A percentile compares a stretch with the other conserved stretches of the same genome.
phyloP scores from a whole-genome alignment of 805 yeast species.

The Ogataea trehaloabstinens region DNA sequence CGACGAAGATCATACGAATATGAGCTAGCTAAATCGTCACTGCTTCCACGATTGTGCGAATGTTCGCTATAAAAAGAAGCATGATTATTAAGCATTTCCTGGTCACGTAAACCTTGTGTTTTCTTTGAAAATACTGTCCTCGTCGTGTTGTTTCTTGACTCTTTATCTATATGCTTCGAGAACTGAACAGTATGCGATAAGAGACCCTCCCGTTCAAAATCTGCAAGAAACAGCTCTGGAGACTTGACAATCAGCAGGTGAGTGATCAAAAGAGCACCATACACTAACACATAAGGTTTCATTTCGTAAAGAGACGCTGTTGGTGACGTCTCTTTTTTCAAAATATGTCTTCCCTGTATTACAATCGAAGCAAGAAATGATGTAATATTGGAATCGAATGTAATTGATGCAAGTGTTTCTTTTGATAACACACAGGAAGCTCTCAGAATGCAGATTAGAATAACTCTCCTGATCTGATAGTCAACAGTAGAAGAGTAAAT shows the following conservation, averaged over 20 bases:
- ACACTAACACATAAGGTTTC: conserved; percentile 41
- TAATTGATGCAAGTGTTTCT: conserved; percentile 28
- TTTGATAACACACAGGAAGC: conserved; percentile 42
- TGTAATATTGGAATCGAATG: conserved; percentile 39
- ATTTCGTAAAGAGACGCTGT: conserved; percentile 14
- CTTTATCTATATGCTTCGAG: conserved; percentile 23
- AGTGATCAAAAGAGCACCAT: conserved; percentile 51
- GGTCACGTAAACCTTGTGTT: conserved; percentile 1
- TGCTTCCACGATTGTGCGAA: background rate
- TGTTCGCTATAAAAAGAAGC: background rate
- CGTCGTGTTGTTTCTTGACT: conserved; percentile 8
- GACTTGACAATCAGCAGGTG: conserved; percentile 42
- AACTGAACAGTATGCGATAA: conserved; percentile 46
- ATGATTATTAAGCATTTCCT: background rate
- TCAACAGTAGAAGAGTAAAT: conserved; percentile 75
- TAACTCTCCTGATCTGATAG: conserved; percentile 56
- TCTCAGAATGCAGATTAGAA: conserved; percentile 52
- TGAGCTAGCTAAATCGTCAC: conserved; percentile 2
- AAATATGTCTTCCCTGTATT: conserved; percentile 46
- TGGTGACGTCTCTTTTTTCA: conserved; percentile 15
- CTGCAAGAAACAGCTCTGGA: conserved; percentile 42
- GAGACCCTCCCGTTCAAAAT: conserved; percentile 73
- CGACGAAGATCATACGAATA: conserved; percentile 2
- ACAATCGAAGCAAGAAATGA: conserved; percentile 58
- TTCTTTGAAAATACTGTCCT: background rate